Base-by-base conservation (phyloP, 2,329 filamentous ascomycete genomes). In the Hypomyces rosellus region DNA sequence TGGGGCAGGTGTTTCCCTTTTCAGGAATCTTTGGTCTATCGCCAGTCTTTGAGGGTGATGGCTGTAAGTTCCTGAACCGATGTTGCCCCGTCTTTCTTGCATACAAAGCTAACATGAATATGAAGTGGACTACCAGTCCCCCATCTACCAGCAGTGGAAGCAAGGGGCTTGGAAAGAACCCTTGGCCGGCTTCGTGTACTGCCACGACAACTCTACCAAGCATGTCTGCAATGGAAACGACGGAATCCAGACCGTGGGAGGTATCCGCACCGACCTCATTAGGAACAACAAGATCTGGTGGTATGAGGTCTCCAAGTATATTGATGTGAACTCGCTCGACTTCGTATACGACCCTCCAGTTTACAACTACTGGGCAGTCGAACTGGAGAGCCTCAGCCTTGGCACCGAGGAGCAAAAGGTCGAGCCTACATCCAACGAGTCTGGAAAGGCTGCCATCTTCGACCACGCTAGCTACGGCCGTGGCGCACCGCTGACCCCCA, bases 261-360 rank as follows among this genome's bases (percentile, higher is more conserved):
- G 56, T 7, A 45, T 56, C 40, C 51, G 48, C 33, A 25, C 40
- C 16, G 54, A 52, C 36, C 47, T 58, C n/a, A 50, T 64, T 12
- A 57, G 60, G 8, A 61, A 64, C 48, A 59, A 61, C 8, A 58
- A 55, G 46, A 52, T 49, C 18, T 67, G 65, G 56, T 68, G 65
- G 61, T 55, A 62, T 22, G 58, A 62, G 13, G 52, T 55, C 25
- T 37, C 50, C 34, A 15, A 51, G 15, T 58, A 49, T 47, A 52
- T 51, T 15, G 54, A 54, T 37, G 53, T 58, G 46, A 58, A 58
- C 56, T 38, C 48, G 4, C 37, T 56, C 38, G 49, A 45, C 44
- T 58, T 56, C 48, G 34, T 49, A 15, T 58, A 58, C 38, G 42
- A 49, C 34, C 56, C 56, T 1, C 41, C 48, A 22, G 5, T 58